phyloP scores from a whole-genome alignment of 2,329 filamentous ascomycete species.

The Lecanicillium sp. region DNA sequence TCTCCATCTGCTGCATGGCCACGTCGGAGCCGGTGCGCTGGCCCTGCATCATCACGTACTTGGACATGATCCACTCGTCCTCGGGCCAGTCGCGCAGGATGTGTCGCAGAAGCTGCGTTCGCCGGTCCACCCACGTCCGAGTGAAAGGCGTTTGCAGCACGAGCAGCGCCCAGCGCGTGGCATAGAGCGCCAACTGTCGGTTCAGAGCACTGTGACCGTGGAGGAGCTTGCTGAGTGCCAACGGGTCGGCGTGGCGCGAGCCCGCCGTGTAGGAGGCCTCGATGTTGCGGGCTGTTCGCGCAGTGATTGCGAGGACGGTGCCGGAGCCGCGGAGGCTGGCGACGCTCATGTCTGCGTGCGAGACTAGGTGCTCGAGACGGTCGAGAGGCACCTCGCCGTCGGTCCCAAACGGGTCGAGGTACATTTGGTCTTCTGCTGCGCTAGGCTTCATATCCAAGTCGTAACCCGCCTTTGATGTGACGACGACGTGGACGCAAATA shows the following conservation, averaged over 20 bases:
- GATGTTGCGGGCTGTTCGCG: slow-evolving; percentile 72
- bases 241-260: slow-evolving; percentile 23
- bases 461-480: slow-evolving; percentile 55
- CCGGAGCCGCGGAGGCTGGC: slow-evolving; percentile 58
- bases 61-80: slow-evolving; percentile 65
- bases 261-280: slow-evolving; percentile 36
- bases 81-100: slow-evolving; percentile 39
- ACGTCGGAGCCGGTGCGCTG: slow-evolving; percentile 25
- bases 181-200: slow-evolving; percentile 58
- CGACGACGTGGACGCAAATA: slow-evolving; percentile 76
- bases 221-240: slow-evolving; percentile 29
- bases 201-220: slow-evolving; percentile 35
- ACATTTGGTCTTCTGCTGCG: slow-evolving; percentile 51
- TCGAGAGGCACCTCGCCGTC: slow-evolving; percentile 58
- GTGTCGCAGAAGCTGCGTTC: slow-evolving; percentile 53
- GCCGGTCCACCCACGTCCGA: slow-evolving; percentile 52
- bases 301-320: slow-evolving; percentile 59
- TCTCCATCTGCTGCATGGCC: slow-evolving; percentile 14
- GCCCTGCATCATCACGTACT: slow-evolving; percentile 59
- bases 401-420: slow-evolving; percentile 74
- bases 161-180: slow-evolving; percentile 64
- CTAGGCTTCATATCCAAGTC: slow-evolving; percentile 53
- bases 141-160: slow-evolving; percentile 45
- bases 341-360: slow-evolving; percentile 36
- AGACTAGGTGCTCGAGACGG: slow-evolving; percentile 55